A percentile compares a stretch with the other conserved stretches of the same genome.
Evolutionary conservation across 2,329 filamentous ascomycete genomes (phyloP).

Genomic region (Aspergillus glaucus): DNA sequence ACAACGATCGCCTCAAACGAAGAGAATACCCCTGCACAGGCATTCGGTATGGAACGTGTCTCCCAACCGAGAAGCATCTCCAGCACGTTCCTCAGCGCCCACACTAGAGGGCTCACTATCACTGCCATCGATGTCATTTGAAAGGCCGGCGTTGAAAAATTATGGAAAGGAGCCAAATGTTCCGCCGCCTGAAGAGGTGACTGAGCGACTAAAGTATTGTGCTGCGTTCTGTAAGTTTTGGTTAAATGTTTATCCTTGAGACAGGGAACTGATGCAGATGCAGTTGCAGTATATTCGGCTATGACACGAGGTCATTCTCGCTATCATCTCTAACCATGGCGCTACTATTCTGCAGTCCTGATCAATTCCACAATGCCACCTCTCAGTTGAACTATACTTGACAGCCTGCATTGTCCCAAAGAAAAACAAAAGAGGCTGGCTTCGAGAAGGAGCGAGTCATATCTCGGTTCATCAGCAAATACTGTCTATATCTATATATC

Average conservation of each 20-base stretch:
- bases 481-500: too few species aligned
- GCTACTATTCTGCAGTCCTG: background rate
- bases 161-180: background rate
- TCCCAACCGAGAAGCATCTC: background rate
- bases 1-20: background rate
- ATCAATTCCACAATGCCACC: background rate
- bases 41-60: background rate
- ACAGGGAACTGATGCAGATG: background rate
- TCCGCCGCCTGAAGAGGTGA: background rate
- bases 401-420: too few species aligned
- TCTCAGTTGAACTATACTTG: background rate
- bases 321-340: background rate
- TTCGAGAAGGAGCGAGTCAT: too few species aligned
- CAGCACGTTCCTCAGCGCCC: background rate
- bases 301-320: background rate
- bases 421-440: too few species aligned
- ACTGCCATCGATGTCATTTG: background rate
- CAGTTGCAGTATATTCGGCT: background rate
- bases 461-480: too few species aligned
- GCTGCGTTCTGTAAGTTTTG: background rate
- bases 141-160: background rate
- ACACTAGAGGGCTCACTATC: background rate
- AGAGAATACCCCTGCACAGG: background rate
- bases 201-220: background rate
- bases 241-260: background rate